Base-by-base conservation (phyloP, 208 protist species). In the Angomonas desouzai region DNA sequence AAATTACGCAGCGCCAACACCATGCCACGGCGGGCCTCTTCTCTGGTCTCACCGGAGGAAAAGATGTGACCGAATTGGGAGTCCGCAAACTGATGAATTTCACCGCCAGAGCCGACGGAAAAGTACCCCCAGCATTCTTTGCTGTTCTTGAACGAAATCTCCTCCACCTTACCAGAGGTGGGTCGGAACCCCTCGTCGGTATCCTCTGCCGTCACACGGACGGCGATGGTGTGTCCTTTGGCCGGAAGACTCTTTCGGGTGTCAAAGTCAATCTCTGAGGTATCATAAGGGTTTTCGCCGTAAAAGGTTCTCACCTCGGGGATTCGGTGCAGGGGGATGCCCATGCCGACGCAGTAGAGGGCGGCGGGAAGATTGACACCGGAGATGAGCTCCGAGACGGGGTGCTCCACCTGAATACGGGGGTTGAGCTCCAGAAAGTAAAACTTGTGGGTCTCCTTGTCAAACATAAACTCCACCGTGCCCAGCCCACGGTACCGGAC, bases 61-160 rank as follows among this genome's bases (percentile, higher is more conserved):
- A 99, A 99, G 64, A 99, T 92, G 70, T 99, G 97, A n/a, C 97
- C 98, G 75, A 99, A 99, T 75, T 98, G 97, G 32, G 97, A 98
- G 80, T 99, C 97, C 3, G 97, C 88, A 61, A 86, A 98, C 79
- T 96, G 89, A 62, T 98, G 95, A 22, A 98, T 85, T 30, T 83
- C 89, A 48, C 91, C 94, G 6, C 83, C 77, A 0, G 83, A 76
- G 49, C 66, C 64, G 29, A 99, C 86, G 45, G 93, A 98, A 71
- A 99, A 99, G 82, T 99, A 99, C 59, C 97, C 98, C 97, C 97
- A 99, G 57, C 98, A 97, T 70, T 98, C 96, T 40, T 89, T 91
- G 62, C 84, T 95, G 62, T 93, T 97, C 66, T 93, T 87, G 77
- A 99, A 99, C 23, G 85, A 92, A 28, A 99, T 89, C 64, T 98